Base-by-base conservation (phyloP, 2,329 filamentous ascomycete species). In the Colletotrichum navitas region DNA sequence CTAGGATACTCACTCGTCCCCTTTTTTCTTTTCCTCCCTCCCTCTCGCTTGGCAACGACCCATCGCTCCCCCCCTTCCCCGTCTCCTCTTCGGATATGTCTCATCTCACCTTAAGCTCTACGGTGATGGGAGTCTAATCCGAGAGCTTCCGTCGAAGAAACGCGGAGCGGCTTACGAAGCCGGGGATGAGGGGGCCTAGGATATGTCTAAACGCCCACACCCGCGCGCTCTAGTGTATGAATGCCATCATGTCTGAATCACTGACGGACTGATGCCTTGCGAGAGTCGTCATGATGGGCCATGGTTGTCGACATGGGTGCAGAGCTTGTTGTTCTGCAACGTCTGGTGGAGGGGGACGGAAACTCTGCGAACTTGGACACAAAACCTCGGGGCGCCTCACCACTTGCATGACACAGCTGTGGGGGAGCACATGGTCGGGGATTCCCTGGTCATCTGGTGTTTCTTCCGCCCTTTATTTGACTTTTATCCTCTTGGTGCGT, bases 381-480 rank as follows among this genome's bases (percentile, higher is more conserved):
- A 60, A 68, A 64, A 64, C 52, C 26, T 60, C 59, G 69, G 54
- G 45, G 59, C 51, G 32, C 12, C 39, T 71, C 39, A n/a, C 7
- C 26, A 24, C 29, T 63, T 68, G 59, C 59, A 68, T 69, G 65
- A 71, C 65, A 69, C 60, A 55, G 58, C 65, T 32, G 59, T 32
- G 45, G 36, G 56, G 54, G n/a, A 55, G 59, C 34, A 41, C 52
- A 39, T 63, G 54, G 58, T 54, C 47, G 41, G 26, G 69, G 69
- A 60, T 24, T 67, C 65, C 69, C 55, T 69, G 65, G 52, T 69
- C 69, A 55, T 71, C 69, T 47, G 41, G 69, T 71, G 43, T 71
- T 65, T 65, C 47, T 43, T 34, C 47, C 47, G 51, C 34, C 47
- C n/a, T 47, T n/a, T 41, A 61, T 43, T 29, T 26, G n/a, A 34